Conservation (phyloP, 2,329 filamentous ascomycete species). For the Pseudogymnoascus sp. region DNA sequence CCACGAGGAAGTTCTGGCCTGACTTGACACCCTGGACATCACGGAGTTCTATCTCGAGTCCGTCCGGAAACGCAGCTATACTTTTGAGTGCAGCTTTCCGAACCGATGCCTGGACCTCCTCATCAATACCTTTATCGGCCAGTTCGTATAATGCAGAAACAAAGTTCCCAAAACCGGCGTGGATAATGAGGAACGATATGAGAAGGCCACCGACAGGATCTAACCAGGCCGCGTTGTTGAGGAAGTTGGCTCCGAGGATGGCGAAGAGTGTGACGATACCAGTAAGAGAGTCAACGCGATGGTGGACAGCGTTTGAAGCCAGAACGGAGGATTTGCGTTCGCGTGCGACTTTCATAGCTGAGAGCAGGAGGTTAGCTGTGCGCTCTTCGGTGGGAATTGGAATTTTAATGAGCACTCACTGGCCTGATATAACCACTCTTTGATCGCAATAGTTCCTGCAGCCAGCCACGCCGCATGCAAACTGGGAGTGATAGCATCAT, state of each 20-base stretch:
- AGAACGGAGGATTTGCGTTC: constrained; percentile 94
- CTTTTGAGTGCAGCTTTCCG: constrained; percentile 54
- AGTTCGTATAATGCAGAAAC: constrained; percentile 74
- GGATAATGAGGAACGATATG: constrained; percentile 89
- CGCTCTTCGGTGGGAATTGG: background rate
- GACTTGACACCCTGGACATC: constrained; percentile 87
- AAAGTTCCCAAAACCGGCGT: constrained; percentile 82
- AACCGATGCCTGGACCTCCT: constrained; percentile 69
- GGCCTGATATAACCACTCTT: constrained; percentile 94
- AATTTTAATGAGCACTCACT: constrained; percentile 53
- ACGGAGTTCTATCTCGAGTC: constrained; percentile 52
- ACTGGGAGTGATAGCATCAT: constrained; percentile 61
- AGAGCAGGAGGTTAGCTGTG: constrained; percentile 17
- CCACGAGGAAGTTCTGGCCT: constrained; percentile 91
- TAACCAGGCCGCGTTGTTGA: constrained; percentile 80
- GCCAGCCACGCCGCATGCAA: constrained; percentile 94
- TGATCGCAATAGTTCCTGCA: constrained; percentile 78
- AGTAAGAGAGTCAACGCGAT: constrained; percentile 91
- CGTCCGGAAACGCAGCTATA: constrained; percentile 44
- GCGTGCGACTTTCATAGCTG: constrained; percentile 89
- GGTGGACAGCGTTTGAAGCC: constrained; percentile 91
- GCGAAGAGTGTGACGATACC: constrained; percentile 86
- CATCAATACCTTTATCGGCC: constrained; percentile 81
- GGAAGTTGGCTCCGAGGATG: constrained; percentile 80
- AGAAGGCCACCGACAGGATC: constrained; percentile 88